phyloP scores from a whole-genome alignment of 2,329 filamentous ascomycete genomes.

The Xylaria hypoxylon region DNA sequence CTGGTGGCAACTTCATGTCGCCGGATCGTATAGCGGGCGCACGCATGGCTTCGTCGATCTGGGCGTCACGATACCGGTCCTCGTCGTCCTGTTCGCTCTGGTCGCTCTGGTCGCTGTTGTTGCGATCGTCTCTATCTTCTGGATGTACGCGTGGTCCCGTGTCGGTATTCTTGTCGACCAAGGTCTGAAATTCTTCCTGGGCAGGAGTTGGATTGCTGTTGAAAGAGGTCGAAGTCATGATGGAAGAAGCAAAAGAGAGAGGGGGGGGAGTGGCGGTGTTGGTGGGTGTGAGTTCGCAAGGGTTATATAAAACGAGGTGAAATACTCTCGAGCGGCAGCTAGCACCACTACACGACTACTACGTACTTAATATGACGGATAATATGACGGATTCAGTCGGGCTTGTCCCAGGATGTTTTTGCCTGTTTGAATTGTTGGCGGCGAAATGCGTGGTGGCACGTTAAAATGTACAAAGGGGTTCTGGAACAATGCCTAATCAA shows the following conservation, averaged over 20 bases:
- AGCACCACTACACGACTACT: conserved; percentile 6
- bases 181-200: conserved; percentile 74
- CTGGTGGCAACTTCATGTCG: conserved; percentile 70
- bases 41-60: conserved; percentile 74
- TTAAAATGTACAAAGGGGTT: conserved; percentile 35
- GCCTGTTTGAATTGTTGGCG: conserved; percentile 31
- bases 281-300: conserved; percentile 29
- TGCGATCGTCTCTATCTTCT: conserved; percentile 66
- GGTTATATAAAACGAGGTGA: conserved; percentile 33
- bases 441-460: conserved; percentile 30
- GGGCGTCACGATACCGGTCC: conserved; percentile 62
- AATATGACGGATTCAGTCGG: conserved; percentile 23
- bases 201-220: conserved; percentile 63
- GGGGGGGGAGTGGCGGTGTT: conserved; percentile 14
- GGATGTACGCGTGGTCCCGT: conserved; percentile 62
- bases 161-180: conserved; percentile 68
- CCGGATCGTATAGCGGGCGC: conserved; percentile 63
- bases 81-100: conserved; percentile 67
- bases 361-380: conserved; percentile 3
- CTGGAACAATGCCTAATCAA: conserved; percentile 48
- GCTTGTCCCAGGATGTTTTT: conserved; percentile 20
- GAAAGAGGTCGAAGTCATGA: conserved; percentile 59
- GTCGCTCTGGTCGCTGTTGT: conserved; percentile 60
- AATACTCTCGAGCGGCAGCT: conserved; percentile 17
- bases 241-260: conserved; percentile 41